phyloP scores from a whole-genome alignment of 73 alveolate genomes.

The Breviolum minutum region DNA sequence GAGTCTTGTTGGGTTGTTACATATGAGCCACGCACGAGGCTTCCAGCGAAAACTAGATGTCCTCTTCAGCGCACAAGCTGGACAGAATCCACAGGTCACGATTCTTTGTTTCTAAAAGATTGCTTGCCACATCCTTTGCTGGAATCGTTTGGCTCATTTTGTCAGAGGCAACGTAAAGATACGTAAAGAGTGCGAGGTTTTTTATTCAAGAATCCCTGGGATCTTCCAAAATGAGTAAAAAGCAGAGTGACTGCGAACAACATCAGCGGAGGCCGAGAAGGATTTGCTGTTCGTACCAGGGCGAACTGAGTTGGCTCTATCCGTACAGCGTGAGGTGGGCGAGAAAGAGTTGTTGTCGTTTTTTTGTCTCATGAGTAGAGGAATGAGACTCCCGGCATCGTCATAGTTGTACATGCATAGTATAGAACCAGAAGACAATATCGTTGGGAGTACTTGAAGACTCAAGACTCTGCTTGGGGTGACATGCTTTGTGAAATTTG shows the following conservation, averaged over 20 bases:
- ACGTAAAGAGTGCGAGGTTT: background rate
- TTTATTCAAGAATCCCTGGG: background rate
- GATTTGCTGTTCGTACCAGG: slow-evolving; percentile 32
- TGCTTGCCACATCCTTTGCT: background rate
- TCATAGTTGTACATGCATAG: too few relatives aligned
- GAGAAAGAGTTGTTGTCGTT: background rate
- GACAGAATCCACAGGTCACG: slow-evolving; percentile 8
- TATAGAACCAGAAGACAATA: too few relatives aligned
- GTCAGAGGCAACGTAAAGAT: background rate
- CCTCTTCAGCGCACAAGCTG: slow-evolving; percentile 49
- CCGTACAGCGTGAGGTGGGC: slow-evolving; percentile 43
- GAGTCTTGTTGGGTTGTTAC: background rate
- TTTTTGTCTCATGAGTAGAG: background rate
- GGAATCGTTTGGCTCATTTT: background rate
- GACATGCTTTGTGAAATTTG: too few relatives aligned
- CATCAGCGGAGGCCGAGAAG: background rate
- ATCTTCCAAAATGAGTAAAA: too few relatives aligned
- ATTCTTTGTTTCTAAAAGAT: background rate
- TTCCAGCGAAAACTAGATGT: slow-evolving; percentile 52
- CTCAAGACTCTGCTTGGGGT: too few relatives aligned
- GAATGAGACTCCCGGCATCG: background rate
- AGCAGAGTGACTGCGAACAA: too few relatives aligned
- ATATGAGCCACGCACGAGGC: background rate
- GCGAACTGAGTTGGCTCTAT: slow-evolving; percentile 32
- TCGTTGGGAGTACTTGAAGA: too few relatives aligned